These are phyloP conservation scores for Neoboletus subvelutipes DNA, from an alignment of 768 basidiomycete species.

Conservation along the genomic window DNA sequence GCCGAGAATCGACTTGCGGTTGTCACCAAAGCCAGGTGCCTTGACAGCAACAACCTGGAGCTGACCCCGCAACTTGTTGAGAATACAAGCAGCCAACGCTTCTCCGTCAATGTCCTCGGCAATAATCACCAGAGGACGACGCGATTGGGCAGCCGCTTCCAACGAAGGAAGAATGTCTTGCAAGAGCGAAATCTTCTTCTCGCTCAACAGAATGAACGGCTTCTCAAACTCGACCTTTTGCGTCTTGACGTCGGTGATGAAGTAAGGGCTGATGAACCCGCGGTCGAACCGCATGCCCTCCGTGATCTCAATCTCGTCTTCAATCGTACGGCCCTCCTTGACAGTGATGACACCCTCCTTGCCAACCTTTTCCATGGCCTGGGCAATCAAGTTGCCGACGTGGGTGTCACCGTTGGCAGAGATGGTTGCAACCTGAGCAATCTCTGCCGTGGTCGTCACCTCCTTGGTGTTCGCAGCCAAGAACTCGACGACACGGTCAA, in stretches of 20 bases:
- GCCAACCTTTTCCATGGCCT: slow-evolving; percentile 99
- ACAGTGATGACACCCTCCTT: slow-evolving; percentile 99
- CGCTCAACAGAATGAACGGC: slow-evolving; percentile 87
- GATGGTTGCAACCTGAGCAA: slow-evolving; percentile 98
- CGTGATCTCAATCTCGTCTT: slow-evolving; percentile 98
- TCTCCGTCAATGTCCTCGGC: slow-evolving; percentile 98
- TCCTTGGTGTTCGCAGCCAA: slow-evolving; percentile 85
- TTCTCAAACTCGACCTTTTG: slow-evolving; percentile 98
- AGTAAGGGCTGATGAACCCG: slow-evolving; percentile 97
- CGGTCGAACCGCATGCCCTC: slow-evolving; percentile 99
- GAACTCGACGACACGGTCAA: slow-evolving; percentile 91
- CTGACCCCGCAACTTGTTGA: slow-evolving; percentile 99
- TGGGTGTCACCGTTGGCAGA: slow-evolving; percentile 80
- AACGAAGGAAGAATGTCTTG: slow-evolving; percentile 95
- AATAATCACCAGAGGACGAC: slow-evolving; percentile 93
- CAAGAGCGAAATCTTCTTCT: slow-evolving; percentile 96
- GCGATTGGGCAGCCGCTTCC: slow-evolving; percentile 73
- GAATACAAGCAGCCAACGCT: slow-evolving; percentile 94
- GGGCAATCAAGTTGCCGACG: slow-evolving; percentile 92
- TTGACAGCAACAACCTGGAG: slow-evolving; percentile 93
- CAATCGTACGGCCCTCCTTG: slow-evolving; percentile 97
- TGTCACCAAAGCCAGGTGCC: slow-evolving; percentile 98
- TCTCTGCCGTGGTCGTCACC: slow-evolving; percentile 96
- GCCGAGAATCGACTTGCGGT: slow-evolving; percentile 97
- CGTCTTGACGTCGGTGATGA: slow-evolving; percentile 95